Conservation (phyloP, 495 filamentous ascomycete genomes). For the Aspergillus avenaceus region DNA sequence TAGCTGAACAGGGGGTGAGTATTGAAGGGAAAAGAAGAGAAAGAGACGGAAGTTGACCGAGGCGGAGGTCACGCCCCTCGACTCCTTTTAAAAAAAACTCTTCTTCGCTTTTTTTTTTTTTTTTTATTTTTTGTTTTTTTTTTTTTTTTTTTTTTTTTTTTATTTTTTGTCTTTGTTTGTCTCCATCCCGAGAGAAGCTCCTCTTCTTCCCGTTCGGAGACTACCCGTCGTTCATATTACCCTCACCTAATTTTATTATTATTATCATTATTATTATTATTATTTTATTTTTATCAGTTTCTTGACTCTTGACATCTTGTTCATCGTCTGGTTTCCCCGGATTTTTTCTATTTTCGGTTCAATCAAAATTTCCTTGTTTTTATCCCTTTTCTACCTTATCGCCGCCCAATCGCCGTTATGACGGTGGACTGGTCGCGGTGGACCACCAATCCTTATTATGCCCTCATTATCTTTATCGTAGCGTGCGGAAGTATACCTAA, state of each 20-base stretch:
- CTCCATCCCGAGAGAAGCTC: neutral
- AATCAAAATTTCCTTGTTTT: neutral
- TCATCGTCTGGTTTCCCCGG: conserved; percentile 12
- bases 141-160: neutral
- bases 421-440: conserved; percentile 30
- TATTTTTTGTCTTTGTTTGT: neutral
- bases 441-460: conserved; percentile 37
- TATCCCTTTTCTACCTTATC: conserved; percentile 5
- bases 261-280: neutral
- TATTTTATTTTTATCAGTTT: neutral
- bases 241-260: neutral
- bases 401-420: conserved; percentile 19
- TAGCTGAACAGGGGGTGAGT: neutral
- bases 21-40: neutral
- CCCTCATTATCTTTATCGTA: conserved; percentile 35
- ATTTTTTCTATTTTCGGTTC: no score
- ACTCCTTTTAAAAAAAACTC: neutral
- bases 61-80: conserved; percentile 7
- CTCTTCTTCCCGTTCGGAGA: neutral
- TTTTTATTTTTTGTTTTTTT: neutral
- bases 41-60: conserved; percentile 26
- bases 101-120: neutral
- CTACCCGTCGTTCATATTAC: neutral
- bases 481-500: conserved; percentile 44
- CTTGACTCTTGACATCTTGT: neutral